A percentile compares a stretch with the other conserved stretches of the same genome.
phyloP scores from a whole-genome alignment of 768 basidiomycete species.

The Trametes punicea region DNA sequence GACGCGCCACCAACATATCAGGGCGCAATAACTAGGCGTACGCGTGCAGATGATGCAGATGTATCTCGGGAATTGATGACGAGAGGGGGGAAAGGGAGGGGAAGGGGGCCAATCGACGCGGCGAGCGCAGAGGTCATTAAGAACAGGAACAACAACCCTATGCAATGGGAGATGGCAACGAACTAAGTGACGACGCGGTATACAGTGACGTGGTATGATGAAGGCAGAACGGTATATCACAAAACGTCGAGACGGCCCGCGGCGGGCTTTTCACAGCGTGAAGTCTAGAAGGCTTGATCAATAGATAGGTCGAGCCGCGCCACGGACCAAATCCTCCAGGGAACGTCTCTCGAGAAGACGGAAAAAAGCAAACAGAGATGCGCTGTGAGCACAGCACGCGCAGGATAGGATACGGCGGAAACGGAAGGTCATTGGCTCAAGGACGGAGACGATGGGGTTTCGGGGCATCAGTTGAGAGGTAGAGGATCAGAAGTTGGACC shows the following conservation, averaged over 20 bases:
- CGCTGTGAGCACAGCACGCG: constrained; percentile 8
- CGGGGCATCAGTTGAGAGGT: neutral
- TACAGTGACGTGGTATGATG: constrained; percentile 4
- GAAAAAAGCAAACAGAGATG: neutral
- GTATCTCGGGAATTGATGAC: too few species aligned
- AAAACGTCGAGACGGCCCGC: neutral
- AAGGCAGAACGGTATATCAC: constrained; percentile 7
- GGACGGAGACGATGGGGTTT: neutral
- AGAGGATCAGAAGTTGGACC: constrained; percentile 57
- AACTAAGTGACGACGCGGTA: constrained; percentile 2
- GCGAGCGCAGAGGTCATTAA: neutral
- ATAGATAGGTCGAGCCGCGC: neutral
- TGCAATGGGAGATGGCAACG: neutral
- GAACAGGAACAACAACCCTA: neutral
- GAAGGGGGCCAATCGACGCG: neutral
- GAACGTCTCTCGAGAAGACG: constrained; percentile 12
- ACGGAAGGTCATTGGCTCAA: neutral
- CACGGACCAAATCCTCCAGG: constrained; percentile 14
- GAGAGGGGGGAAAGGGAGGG: neutral
- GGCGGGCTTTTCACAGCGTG: neutral
- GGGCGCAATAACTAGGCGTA: neutral
- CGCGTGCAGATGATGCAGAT: too few species aligned
- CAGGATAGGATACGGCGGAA: neutral
- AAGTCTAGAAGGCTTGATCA: neutral
- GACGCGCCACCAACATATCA: neutral